Evolutionary conservation across 2,329 filamentous ascomycete genomes (phyloP).

Genomic region (Didymella exigua): DNA sequence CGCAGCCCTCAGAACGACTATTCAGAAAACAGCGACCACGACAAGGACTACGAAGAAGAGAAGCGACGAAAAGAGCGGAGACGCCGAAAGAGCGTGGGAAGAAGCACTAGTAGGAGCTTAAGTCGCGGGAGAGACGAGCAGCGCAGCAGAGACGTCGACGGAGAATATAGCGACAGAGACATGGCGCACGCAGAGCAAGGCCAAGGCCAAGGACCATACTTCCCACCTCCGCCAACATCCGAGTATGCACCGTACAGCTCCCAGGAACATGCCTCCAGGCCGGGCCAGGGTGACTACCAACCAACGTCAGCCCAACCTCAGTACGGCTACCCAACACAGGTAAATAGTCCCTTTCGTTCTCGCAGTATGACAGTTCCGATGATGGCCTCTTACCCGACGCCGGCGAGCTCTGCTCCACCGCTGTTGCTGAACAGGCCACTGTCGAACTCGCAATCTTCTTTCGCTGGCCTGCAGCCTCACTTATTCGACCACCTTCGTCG

Average conservation of each 20-base stretch:
- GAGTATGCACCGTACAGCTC: constrained; percentile 47
- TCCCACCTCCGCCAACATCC: constrained; percentile 40
- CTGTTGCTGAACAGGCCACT: constrained; percentile 29
- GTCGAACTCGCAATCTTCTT: constrained; percentile 25
- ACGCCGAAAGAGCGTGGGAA: constrained; percentile 36
- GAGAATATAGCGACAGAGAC: constrained; percentile 28
- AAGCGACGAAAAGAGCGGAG: constrained; percentile 29
- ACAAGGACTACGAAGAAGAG: constrained; percentile 41
- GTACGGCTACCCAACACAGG: constrained; percentile 43
- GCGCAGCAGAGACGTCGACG: constrained; percentile 34
- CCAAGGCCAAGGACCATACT: constrained; percentile 33
- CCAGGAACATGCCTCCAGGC: constrained; percentile 39
- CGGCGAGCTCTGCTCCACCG: constrained; percentile 29
- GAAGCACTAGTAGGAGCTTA: constrained; percentile 30
- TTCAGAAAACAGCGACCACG: constrained; percentile 37
- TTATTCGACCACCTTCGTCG: constrained; percentile 29
- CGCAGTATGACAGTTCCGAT: constrained; percentile 36
- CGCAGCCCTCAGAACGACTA: constrained; percentile 36
- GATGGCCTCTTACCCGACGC: constrained; percentile 28
- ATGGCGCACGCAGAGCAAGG: constrained; percentile 39
- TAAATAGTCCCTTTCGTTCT: constrained; percentile 44
- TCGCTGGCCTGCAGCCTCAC: constrained; percentile 22
- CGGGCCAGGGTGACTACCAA: constrained; percentile 29
- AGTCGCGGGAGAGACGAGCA: constrained; percentile 38
- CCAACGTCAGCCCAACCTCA: constrained; percentile 33